Conservation (phyloP, 2,329 filamentous ascomycete species). For the Apiospora arundinis region DNA sequence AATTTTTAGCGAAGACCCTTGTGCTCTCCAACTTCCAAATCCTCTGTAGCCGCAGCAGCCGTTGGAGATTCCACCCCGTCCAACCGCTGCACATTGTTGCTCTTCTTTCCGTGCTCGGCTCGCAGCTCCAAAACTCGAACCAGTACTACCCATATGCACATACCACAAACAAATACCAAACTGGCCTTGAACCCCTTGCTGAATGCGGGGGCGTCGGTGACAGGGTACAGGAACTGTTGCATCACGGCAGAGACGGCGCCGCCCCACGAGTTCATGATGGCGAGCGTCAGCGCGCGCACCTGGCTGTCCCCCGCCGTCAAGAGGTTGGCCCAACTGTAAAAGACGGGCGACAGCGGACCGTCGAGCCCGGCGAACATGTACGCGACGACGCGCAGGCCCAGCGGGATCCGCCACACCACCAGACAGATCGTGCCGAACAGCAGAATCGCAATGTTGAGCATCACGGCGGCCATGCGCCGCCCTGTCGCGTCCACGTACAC, state of each 20-base stretch:
- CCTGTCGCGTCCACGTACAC: slow-evolving; percentile 41
- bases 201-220: slow-evolving; percentile 40
- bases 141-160: slow-evolving; percentile 34
- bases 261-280: slow-evolving; percentile 44
- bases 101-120: slow-evolving; percentile 11
- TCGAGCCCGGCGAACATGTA: slow-evolving; percentile 45
- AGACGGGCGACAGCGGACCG: slow-evolving; percentile 44
- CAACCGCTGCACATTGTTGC: background rate
- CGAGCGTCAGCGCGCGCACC: slow-evolving; percentile 42
- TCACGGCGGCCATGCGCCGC: slow-evolving; percentile 39
- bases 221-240: slow-evolving; percentile 42
- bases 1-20: slow-evolving; percentile 4
- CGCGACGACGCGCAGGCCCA: slow-evolving; percentile 41
- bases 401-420: slow-evolving; percentile 40
- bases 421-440: slow-evolving; percentile 41
- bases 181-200: slow-evolving; percentile 39
- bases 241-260: slow-evolving; percentile 40
- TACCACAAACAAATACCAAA: slow-evolving; percentile 34
- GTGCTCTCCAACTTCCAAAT: background rate
- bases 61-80: background rate
- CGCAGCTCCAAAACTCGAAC: slow-evolving; percentile 30
- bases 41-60: background rate
- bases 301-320: slow-evolving; percentile 42
- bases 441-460: slow-evolving; percentile 39
- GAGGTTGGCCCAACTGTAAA: slow-evolving; percentile 44